These are phyloP conservation scores for Tripidium arundinaceum DNA, from an alignment of 202 grass and related monocot genomes.

Conservation along the genomic window DNA sequence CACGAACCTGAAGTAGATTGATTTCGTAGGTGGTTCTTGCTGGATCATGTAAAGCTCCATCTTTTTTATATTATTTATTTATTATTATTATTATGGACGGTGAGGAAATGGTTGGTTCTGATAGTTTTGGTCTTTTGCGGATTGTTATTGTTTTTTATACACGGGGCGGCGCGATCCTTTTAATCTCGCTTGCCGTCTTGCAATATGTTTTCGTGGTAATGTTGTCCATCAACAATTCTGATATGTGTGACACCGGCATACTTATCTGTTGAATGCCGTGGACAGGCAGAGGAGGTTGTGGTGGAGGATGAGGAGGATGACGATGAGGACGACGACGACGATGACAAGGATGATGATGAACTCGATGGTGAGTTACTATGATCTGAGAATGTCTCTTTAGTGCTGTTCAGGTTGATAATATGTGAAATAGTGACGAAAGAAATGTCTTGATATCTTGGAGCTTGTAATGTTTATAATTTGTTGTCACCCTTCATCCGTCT, in stretches of 20 bases:
- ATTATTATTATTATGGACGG: not conserved
- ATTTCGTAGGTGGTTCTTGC: not conserved
- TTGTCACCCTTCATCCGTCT: not conserved
- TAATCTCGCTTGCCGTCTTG: not conserved
- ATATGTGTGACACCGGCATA: not conserved
- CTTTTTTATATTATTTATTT: not conserved
- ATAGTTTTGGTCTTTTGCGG: not conserved
- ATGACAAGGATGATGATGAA: slow-evolving; percentile 64
- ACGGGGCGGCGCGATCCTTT: not conserved
- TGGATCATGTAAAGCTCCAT: not conserved
- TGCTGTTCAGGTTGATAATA: not conserved
- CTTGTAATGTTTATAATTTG: not conserved
- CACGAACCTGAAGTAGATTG: not conserved
- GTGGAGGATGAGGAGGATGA: slow-evolving; percentile 64
- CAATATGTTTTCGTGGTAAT: not conserved
- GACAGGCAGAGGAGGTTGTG: slow-evolving; percentile 49
- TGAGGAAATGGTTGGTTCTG: slow-evolving; percentile 4
- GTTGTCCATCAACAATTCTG: not conserved
- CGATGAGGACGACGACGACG: slow-evolving; percentile 41
- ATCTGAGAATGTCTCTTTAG: not conserved
- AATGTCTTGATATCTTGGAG: not conserved
- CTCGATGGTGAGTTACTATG: slow-evolving; percentile 14
- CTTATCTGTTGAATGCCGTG: not conserved
- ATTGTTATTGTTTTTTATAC: not conserved
- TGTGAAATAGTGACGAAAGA: not conserved